Base-by-base conservation (phyloP, 768 basidiomycete genomes). In the Tylopilus rubrobrunneus region DNA sequence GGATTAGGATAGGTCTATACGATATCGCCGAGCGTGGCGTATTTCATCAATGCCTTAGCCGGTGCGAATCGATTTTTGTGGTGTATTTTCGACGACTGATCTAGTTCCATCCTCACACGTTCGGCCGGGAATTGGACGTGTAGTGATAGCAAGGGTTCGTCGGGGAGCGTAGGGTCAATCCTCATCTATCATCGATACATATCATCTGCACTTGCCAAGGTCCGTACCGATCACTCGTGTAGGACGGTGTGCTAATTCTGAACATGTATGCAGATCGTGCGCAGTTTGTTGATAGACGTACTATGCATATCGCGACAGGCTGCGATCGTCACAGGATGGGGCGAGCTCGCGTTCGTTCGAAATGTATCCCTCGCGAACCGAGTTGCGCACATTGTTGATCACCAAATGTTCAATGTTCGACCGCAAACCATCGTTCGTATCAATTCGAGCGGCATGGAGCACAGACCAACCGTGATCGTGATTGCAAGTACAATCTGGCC, bases 11-110 rank as follows among this genome's bases (percentile, higher is more conserved):
- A 27, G 52, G 52, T 40, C 37, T 44, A 17, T 44, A 56, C 14
- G 62, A 55, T 15, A 39, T 51, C 27, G 55, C 58, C 1, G 45
- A 60, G 34, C 37, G 31, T 9, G 53, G 51, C 33, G 3, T 4
- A n/a, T 4, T 60, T 14, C 14, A 10, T 29, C 27, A 49, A 45
- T 47, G 40, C 28, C 44, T 31, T 25, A 51, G 56, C 19, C 53
- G 52, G 62, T 63, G 14, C 25, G 56, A 44, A 27, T 42, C 23
- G n/a, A 23, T 34, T 10, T 27, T 8, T 29, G 1, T 29, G 2
- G 2, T 2, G 11, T 10, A 7, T 37, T 27, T 21, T 56, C n/a
- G 29, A 55, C 2, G 19, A 15, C 11, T 15, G 15, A 36, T 4
- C 2, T 21, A 56, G 58, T 34, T 33, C 43, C 8, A 25, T 44